Percentiles rank a stretch among this genome's conserved stretches.
Conservation (phyloP, 768 basidiomycete species). For the Myochromella boudieri region DNA sequence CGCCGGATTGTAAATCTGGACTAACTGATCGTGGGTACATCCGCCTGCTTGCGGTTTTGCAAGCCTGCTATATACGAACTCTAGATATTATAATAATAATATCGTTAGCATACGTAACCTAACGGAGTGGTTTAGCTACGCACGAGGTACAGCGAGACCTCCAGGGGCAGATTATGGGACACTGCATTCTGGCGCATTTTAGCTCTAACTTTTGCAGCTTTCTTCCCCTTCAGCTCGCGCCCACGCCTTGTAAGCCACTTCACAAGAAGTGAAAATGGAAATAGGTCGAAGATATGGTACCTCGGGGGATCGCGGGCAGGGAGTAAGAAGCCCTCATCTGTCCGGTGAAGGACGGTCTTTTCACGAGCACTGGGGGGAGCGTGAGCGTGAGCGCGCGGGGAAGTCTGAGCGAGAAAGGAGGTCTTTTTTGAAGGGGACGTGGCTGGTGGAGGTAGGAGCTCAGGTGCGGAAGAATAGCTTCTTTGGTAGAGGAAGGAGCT, state of each 20-base stretch:
- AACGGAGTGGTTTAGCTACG: background rate
- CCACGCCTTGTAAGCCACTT: slow-evolving; percentile 45
- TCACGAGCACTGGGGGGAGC: slow-evolving; percentile 14
- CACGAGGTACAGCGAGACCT: slow-evolving; percentile 70
- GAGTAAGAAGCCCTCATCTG: slow-evolving; percentile 46
- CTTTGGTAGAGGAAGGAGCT: slow-evolving; percentile 26
- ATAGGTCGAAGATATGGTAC: slow-evolving; percentile 61
- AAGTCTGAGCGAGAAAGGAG: background rate
- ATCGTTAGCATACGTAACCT: slow-evolving; percentile 1
- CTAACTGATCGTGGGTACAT: slow-evolving; percentile 64
- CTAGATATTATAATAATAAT: slow-evolving; percentile 29
- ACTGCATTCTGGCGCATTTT: slow-evolving; percentile 41
- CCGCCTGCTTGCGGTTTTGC: slow-evolving; percentile 53
- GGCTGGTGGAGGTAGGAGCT: slow-evolving; percentile 24
- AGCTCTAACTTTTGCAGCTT: slow-evolving; percentile 54
- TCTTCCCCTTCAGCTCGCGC: slow-evolving; percentile 58
- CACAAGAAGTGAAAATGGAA: slow-evolving; percentile 67
- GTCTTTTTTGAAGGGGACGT: slow-evolving; percentile 23
- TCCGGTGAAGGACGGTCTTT: slow-evolving; percentile 34
- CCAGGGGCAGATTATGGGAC: slow-evolving; percentile 66
- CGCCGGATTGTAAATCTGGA: slow-evolving; percentile 11
- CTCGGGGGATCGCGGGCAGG: slow-evolving; percentile 60
- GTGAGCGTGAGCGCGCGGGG: background rate
- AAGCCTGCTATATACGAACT: slow-evolving; percentile 66
- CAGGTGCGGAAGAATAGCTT: slow-evolving; percentile 14